Base-by-base conservation (phyloP, 352 stramenopile genomes). In the Pythium vanterpoolii region DNA sequence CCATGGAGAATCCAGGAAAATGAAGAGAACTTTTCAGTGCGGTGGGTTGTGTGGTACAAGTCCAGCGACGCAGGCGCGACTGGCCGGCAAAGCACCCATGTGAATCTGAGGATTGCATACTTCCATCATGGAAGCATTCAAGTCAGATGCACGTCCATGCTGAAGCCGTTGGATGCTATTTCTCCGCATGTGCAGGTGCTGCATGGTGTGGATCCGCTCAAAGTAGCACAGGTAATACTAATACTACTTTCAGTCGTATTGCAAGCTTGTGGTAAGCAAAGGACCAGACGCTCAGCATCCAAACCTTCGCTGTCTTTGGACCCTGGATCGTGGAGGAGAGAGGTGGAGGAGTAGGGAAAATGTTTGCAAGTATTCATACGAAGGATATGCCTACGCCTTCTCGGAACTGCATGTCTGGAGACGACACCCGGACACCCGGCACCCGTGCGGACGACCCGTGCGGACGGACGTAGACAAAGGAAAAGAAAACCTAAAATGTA, bases 281-380 rank as follows among this genome's bases (percentile, higher is more conserved):
- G n/a, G n/a, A n/a, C n/a, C n/a, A n/a, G n/a, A n/a, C n/a, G n/a
- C n/a, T n/a, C n/a, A n/a, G n/a, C n/a, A n/a, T n/a, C 31, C 31
- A 36, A 24, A n/a, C 13, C 24, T 19, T 26, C 40, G 18, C 11
- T 11, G 6, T 36, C 6, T 6, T 36, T 6, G 31, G 6, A 13
- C 28, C 21, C 13, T 45, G 31, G 13, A 26, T 24, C 27, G 10
- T 27, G 7, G 18, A 13, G 5, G 0, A 34, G 16, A 16, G 9
- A 27, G 45, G 40, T 7, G 4, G 7, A 30, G 3, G 4, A 28
- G 36, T 24, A 7, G 14, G 43, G 44, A 26, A 50, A 30, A 19
- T 39, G 46, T 53, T 53, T 53, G 19, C 18, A 13, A 38, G 46
- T 53, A 53, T 53, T 53, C 28, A 53, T 53, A 53, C 46, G 46